Evolutionary conservation across 148 eudicot species (phyloP).

Genomic region (Rhododendron kiyosumense): DNA sequence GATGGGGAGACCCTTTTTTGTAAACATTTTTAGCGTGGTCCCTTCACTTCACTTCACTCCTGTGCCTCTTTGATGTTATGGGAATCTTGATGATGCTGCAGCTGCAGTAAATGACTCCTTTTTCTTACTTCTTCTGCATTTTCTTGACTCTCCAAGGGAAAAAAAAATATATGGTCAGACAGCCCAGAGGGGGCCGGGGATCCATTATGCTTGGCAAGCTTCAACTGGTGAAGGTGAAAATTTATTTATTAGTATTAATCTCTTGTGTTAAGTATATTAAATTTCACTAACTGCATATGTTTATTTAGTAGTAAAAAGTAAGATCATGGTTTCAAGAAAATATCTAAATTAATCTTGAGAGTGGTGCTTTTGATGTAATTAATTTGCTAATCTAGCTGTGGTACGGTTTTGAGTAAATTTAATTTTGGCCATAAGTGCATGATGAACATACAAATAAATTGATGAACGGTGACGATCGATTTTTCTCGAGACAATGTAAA

Average conservation of each 20-base stretch:
- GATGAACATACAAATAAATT: background rate
- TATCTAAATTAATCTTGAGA: background rate
- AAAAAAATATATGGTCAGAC: background rate
- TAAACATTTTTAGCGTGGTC: background rate
- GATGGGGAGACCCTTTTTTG: background rate
- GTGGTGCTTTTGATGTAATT: background rate
- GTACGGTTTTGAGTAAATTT: background rate
- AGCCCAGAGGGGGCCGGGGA: background rate
- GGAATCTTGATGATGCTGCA: conserved; percentile 98
- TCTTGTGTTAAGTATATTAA: background rate
- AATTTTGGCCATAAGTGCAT: background rate
- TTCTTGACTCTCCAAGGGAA: background rate
- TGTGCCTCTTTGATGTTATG: conserved; percentile 21
- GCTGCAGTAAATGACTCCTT: conserved; percentile 53
- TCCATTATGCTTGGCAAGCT: background rate
- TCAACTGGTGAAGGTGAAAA: background rate
- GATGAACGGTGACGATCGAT: background rate
- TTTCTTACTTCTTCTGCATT: background rate
- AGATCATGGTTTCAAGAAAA: background rate
- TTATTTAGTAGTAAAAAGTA: background rate
- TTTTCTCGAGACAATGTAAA: background rate
- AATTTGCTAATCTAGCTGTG: background rate
- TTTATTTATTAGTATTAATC: background rate
- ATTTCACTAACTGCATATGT: background rate
- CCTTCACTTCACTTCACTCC: background rate